A percentile compares a stretch with the other conserved stretches of the same genome.
These are phyloP conservation scores for Pichia sp. DNA, from an alignment of 1,139 yeast species.

Conservation along the genomic window DNA sequence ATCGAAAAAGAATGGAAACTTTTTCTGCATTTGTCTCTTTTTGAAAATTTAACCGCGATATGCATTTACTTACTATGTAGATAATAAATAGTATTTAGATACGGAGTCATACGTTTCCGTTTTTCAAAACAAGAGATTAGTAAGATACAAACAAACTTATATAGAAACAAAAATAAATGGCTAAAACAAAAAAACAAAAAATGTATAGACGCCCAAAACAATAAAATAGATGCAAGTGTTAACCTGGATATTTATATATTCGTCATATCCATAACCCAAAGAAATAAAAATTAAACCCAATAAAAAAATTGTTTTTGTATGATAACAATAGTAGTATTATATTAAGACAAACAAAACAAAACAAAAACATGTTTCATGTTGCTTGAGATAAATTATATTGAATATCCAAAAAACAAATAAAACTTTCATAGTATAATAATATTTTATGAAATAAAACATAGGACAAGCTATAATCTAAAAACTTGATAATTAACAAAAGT, in stretches of 20 bases:
- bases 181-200: neutral
- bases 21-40: too few relatives aligned
- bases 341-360: neutral
- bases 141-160: neutral
- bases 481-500: too few relatives aligned
- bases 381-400: constrained; percentile 1
- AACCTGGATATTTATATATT: neutral
- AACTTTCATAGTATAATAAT: neutral
- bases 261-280: too few relatives aligned
- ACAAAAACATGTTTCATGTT: neutral
- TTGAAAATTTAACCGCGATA: too few relatives aligned
- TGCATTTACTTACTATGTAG: too few relatives aligned
- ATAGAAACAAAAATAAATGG: neutral
- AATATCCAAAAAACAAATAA: constrained; percentile 1
- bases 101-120: too few relatives aligned
- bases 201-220: neutral
- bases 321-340: too few relatives aligned
- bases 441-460: neutral
- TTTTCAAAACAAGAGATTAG: too few relatives aligned
- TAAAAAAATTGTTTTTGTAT: too few relatives aligned
- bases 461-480: neutral
- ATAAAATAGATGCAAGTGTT: neutral
- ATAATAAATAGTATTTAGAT: too few relatives aligned
- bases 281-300: too few relatives aligned
- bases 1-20: too few relatives aligned